Conservation (phyloP, 2,329 filamentous ascomycete genomes). For the Ophiocordyceps unilateralis region DNA sequence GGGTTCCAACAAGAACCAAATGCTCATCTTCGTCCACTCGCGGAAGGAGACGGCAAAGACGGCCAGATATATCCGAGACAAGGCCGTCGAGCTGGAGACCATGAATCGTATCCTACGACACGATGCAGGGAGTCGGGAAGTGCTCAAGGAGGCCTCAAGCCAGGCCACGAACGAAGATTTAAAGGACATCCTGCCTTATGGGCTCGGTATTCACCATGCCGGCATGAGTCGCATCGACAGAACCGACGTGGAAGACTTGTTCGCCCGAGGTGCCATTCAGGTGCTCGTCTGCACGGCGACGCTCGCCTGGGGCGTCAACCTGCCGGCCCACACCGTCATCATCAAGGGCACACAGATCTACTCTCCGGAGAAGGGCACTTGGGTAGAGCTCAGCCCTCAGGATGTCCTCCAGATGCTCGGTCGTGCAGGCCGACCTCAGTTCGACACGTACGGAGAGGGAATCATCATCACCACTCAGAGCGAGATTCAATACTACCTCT, state of each 20-base stretch:
- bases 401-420: slow-evolving; percentile 98
- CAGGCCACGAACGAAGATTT: slow-evolving; percentile 71
- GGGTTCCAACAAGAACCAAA: slow-evolving; percentile 82
- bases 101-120: slow-evolving; percentile 90
- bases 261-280: slow-evolving; percentile 78
- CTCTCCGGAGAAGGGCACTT: slow-evolving; percentile 94
- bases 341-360: slow-evolving; percentile 98
- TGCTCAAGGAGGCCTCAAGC: slow-evolving; percentile 69
- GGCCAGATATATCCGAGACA: slow-evolving; percentile 87
- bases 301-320: slow-evolving; percentile 96
- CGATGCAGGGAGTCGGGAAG: slow-evolving; percentile 80
- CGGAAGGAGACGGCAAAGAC: slow-evolving; percentile 97
- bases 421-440: slow-evolving; percentile 89
- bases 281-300: slow-evolving; percentile 95
- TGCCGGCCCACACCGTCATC: slow-evolving; percentile 93
- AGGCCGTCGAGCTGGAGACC: slow-evolving; percentile 90
- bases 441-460: slow-evolving; percentile 92
- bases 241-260: slow-evolving; percentile 87
- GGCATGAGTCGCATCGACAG: slow-evolving; percentile 94
- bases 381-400: slow-evolving; percentile 94
- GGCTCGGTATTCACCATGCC: slow-evolving; percentile 95
- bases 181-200: slow-evolving; percentile 88
- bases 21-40: slow-evolving; percentile 98
- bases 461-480: slow-evolving; percentile 95
- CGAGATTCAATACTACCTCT: slow-evolving; percentile 95